Evolutionary conservation across 225 moss, liverwort and hornwort species (phyloP), one percentile per base, ranked within the genome.

Genomic region (Antitrichia curtipendula): DNA sequence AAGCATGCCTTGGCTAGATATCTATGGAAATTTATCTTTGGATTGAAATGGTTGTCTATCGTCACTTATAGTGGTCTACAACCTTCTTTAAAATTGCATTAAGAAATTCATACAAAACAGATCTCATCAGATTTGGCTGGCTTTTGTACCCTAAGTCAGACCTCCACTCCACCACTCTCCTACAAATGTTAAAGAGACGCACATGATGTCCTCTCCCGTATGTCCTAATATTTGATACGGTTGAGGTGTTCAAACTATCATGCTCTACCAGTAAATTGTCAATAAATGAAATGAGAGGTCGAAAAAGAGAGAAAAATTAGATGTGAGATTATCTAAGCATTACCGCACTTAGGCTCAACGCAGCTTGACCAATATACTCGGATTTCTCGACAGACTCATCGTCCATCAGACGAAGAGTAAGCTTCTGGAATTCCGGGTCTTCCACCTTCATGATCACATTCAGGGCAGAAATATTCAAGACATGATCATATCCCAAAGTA

Each of bases 361-460:
- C 70, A 57, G 91, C 93, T 49, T 95, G 59, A 58, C 98, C 98
- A 32, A 97, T 91, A 60, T 97, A 95, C 52, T 96, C 92, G 8
- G 98, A 91, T 81, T 96, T 96, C 83, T 93, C 93, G 49, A 98
- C 6, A 28, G 88, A 56, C 87, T 98, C 98, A 50, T 97, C 97
- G 78, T 98, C 98, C 98, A 98, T 98, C 87, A 98, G 86, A 57
- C 98, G 90, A 13, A 98, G 83, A 41, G 97, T 95, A 88, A 98
- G 75, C 41, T 66, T 75, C 80, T 98, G 98, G 28, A 15, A 22
- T 19, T 88, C 89, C 25, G 89, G 88, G 74, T 98, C 98, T 89
- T 98, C 98, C 82, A 98, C 98, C 98, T 98, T 86, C 68, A 41
- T 9, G 52, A 82, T 54, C 52, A 49, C 77, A 87, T 59, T 56